These are phyloP conservation scores for Phalaenopsis equestris DNA, from an alignment of 106 monocot species.

Conservation along the genomic window DNA sequence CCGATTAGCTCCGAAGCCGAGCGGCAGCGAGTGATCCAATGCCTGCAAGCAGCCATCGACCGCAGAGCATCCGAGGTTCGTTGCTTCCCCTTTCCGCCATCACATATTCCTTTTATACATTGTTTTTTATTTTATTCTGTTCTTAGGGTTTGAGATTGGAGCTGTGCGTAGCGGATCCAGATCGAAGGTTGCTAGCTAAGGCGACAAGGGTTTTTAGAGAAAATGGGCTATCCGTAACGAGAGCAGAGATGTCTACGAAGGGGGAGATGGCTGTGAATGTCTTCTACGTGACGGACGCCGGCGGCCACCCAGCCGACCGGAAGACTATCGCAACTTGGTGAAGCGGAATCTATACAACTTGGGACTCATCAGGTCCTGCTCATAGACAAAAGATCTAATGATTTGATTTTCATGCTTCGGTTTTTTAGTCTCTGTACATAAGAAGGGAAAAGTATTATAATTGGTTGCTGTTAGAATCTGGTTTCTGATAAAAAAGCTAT, in stretches of 20 bases:
- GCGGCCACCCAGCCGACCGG: slow-evolving; percentile 43
- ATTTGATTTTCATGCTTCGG: background rate
- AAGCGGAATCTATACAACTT: slow-evolving; percentile 45
- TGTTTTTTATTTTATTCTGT: background rate
- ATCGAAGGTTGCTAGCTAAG: slow-evolving; percentile 52
- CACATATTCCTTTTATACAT: background rate
- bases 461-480: background rate
- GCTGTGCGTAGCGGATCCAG: slow-evolving; percentile 40
- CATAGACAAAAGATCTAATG: background rate
- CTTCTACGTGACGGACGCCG: slow-evolving; percentile 76
- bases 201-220: slow-evolving; percentile 88
- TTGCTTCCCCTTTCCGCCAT: background rate
- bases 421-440: background rate
- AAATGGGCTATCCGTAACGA: slow-evolving; percentile 64
- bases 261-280: slow-evolving; percentile 46
- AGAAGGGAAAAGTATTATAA: background rate
- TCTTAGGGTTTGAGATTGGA: slow-evolving; percentile 76
- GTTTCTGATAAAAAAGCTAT: background rate
- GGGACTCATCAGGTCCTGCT: slow-evolving; percentile 27
- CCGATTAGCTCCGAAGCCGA: slow-evolving; percentile 85
- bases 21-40: slow-evolving; percentile 76
- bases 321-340: slow-evolving; percentile 40
- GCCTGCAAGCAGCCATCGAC: slow-evolving; percentile 69
- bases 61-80: slow-evolving; percentile 71
- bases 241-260: slow-evolving; percentile 66